These are phyloP conservation scores for Cryptococcus sp. DNA, from an alignment of 1,284 basidiomycete species.

Conservation along the genomic window DNA sequence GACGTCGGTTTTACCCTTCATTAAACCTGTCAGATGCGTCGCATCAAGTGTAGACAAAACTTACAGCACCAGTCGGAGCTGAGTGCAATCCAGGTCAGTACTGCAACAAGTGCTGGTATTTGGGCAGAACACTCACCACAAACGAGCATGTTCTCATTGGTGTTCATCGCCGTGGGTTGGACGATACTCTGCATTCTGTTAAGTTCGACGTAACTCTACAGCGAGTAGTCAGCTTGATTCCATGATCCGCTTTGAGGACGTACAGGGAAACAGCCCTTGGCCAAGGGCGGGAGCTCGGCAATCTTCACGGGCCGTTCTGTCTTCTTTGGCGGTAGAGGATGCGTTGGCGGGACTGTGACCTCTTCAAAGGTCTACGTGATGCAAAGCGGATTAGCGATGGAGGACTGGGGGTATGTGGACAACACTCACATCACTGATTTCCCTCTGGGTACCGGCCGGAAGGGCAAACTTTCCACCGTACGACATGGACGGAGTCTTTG, in stretches of 20 bases:
- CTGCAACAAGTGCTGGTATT: not conserved
- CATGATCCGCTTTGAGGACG: conserved; percentile 31
- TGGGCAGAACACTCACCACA: conserved; percentile 67
- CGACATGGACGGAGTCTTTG: conserved; percentile 63
- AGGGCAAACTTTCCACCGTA: conserved; percentile 74
- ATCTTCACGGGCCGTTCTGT: conserved; percentile 76
- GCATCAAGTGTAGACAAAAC: conserved; percentile 41
- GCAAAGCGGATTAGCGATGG: conserved; percentile 6
- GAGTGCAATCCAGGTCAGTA: conserved; percentile 1
- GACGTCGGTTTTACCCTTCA: conserved; percentile 96
- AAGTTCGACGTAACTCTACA: conserved; percentile 79
- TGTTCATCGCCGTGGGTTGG: conserved; percentile 87
- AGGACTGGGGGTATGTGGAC: not conserved
- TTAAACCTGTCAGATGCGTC: not conserved
- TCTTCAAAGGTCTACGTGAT: conserved; percentile 60
- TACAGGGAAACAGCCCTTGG: conserved; percentile 85
- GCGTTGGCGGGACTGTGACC: conserved; percentile 85
- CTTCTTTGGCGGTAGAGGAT: conserved; percentile 70
- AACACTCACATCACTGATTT: conserved; percentile 64
- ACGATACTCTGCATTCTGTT: conserved; percentile 97
- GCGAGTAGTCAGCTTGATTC: conserved; percentile 7
- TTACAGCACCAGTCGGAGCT: conserved; percentile 93
- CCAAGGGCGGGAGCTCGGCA: conserved; percentile 73
- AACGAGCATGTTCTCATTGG: conserved; percentile 95
- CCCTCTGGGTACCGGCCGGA: conserved; percentile 77